Conservation (phyloP, 164 flowering plant genomes). For the Sextonia rubra region DNA sequence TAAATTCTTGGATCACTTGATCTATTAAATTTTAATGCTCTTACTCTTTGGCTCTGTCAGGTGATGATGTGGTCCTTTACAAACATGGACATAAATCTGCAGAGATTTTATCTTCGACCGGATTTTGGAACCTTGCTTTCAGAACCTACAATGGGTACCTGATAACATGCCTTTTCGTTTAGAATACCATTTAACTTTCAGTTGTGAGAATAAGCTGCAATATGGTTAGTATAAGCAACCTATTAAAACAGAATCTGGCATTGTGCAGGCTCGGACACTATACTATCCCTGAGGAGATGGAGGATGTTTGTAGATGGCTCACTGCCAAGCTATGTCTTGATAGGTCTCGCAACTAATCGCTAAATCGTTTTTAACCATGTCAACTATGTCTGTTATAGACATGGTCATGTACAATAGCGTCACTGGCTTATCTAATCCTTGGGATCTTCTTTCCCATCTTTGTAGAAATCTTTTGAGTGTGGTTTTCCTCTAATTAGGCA, state of each 20-base stretch:
- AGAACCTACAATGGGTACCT: conserved; percentile 63
- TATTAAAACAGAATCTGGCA: neutral
- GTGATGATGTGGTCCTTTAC: conserved; percentile 38
- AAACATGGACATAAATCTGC: conserved; percentile 61
- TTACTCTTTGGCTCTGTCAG: neutral
- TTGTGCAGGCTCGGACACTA: conserved; percentile 88
- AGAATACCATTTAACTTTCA: neutral
- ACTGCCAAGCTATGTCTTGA: conserved; percentile 61
- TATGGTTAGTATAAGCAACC: neutral
- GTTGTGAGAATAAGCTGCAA: neutral
- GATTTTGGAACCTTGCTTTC: conserved; percentile 50
- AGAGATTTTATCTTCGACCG: conserved; percentile 35
- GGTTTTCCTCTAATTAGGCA: conserved; percentile 6
- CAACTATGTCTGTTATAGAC: neutral
- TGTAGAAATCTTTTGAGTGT: conserved; percentile 5
- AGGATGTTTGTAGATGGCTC: conserved; percentile 84
- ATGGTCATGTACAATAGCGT: neutral
- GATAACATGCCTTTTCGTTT: neutral
- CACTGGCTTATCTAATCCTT: conserved; percentile 15
- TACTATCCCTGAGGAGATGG: conserved; percentile 87
- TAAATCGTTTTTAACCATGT: neutral
- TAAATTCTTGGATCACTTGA: neutral
- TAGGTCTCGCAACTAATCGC: conserved; percentile 29
- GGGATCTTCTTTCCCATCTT: conserved; percentile 9
- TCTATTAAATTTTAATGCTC: neutral